phyloP scores from a whole-genome alignment of 2,329 filamentous ascomycete genomes.

The Coleophoma cylindrospora region DNA sequence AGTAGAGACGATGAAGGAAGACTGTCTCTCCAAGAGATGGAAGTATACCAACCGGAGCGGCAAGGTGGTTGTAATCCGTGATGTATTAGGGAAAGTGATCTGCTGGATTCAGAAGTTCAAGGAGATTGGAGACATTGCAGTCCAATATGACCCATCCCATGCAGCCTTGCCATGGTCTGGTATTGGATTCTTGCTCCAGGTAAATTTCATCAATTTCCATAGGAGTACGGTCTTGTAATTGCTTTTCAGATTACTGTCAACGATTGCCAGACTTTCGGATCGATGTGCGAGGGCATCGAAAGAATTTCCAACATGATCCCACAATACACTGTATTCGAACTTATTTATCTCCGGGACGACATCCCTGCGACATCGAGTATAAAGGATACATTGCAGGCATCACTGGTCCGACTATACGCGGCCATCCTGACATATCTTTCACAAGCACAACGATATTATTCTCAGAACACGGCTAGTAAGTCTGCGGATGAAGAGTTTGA shows the following conservation, averaged over 20 bases:
- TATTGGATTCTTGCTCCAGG: slow-evolving; percentile 7
- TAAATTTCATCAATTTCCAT: background rate
- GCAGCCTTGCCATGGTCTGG: slow-evolving; percentile 13
- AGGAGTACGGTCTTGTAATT: background rate
- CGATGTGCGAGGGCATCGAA: slow-evolving; percentile 13
- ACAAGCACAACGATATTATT: background rate
- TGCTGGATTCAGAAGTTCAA: slow-evolving; percentile 22
- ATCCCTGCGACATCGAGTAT: background rate
- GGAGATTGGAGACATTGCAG: slow-evolving; percentile 17
- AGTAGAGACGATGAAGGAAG: background rate
- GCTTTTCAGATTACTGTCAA: slow-evolving; percentile 1
- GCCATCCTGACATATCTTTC: background rate
- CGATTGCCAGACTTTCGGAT: slow-evolving; percentile 9
- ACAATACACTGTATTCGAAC: slow-evolving; percentile 14
- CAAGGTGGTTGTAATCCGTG: background rate
- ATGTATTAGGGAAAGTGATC: slow-evolving; percentile 14
- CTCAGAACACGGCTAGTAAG: background rate
- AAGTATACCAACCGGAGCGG: background rate
- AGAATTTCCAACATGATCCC: slow-evolving; percentile 12
- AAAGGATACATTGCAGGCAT: too few species aligned
- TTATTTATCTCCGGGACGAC: slow-evolving; percentile 7
- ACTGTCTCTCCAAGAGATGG: background rate
- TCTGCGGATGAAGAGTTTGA: background rate
- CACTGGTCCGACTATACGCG: background rate
- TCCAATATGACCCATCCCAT: slow-evolving; percentile 16